Base-by-base conservation (phyloP, 257 asterid species). In the Ocimum tenuiflorum region DNA sequence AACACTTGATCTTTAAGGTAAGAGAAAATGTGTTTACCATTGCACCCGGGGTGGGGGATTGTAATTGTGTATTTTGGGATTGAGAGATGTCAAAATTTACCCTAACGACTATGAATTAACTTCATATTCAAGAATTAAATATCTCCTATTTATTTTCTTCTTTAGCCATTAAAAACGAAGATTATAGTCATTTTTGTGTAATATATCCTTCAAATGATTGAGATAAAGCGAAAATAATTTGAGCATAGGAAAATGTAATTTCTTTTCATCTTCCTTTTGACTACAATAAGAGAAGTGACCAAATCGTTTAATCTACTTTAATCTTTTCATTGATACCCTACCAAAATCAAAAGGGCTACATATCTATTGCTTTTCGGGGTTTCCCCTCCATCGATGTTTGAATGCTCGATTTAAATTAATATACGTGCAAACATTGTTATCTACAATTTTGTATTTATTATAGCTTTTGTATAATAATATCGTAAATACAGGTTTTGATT, bases 241-340 rank as follows among this genome's bases (percentile, higher is more conserved):
- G 24, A 9, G n/a, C n/a, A 39, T 48, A 39, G 39, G 15, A 60
- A 69, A 38, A 15, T 50, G 73, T 17, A 51, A 22, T 47, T 20
- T 46, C 31, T 58, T 36, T 70, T 14, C 46, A 23, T 39, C 9
- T 63, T n/a, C 35, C 41, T 64, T 64, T 72, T 57, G 61, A 63
- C 71, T 22, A 23, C 23, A 62, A 55, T 33, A 35, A 47, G 67
- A 36, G 29, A 71, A 52, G 15, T 60, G 46, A n/a, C 39, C 31
- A 56, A 8, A 5, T 42, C 4, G 12, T 64, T 55, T 48, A n/a
- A 24, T 56, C 29, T 53, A 51, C 65, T 63, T 55, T 24, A 63
- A 51, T 61, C 49, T 18, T 29, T 51, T 41, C 6, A 3, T 2
- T 5, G 3, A 31, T 60, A 39, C 60, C 74, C 74, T 57, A 45